phyloP scores from a whole-genome alignment of 805 yeast species.

The Torulaspora delbrueckii region DNA sequence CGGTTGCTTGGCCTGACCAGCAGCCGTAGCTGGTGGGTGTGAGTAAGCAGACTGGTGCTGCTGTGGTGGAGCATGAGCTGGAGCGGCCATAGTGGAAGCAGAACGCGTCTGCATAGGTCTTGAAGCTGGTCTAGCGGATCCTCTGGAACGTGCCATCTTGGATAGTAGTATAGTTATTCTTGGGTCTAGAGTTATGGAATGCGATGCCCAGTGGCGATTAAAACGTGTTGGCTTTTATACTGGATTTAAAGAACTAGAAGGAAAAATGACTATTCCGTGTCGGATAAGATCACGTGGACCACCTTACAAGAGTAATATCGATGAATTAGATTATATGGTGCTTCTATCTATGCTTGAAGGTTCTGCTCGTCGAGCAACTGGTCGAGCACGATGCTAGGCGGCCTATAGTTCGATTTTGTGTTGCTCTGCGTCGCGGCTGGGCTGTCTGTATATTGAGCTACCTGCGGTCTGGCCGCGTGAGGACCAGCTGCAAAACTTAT shows the following conservation, averaged over 20 bases:
- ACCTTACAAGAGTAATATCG: not conserved
- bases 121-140: constrained; percentile 38
- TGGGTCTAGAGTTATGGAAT: not conserved
- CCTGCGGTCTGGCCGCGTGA: not conserved
- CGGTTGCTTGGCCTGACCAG: constrained; percentile 57
- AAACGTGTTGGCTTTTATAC: constrained; percentile 1
- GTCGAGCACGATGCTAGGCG: constrained; percentile 49
- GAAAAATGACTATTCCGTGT: constrained; percentile 1
- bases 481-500: not conserved
- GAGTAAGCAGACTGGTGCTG: constrained; percentile 39
- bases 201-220: constrained; percentile 1
- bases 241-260: not conserved
- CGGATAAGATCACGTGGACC: constrained; percentile 4
- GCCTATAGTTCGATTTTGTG: constrained; percentile 32
- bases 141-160: constrained; percentile 43
- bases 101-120: constrained; percentile 59
- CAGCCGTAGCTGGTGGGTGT: constrained; percentile 52
- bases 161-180: not conserved
- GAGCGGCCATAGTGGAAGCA: constrained; percentile 73
- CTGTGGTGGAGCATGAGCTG: constrained; percentile 41
- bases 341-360: not conserved
- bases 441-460: not conserved
- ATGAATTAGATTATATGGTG: not conserved
- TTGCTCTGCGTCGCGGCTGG: not conserved
- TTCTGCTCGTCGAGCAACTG: constrained; percentile 37